phyloP scores from a whole-genome alignment of 2,329 filamentous ascomycete genomes.

The Mycosphaerelloides madeirae region DNA sequence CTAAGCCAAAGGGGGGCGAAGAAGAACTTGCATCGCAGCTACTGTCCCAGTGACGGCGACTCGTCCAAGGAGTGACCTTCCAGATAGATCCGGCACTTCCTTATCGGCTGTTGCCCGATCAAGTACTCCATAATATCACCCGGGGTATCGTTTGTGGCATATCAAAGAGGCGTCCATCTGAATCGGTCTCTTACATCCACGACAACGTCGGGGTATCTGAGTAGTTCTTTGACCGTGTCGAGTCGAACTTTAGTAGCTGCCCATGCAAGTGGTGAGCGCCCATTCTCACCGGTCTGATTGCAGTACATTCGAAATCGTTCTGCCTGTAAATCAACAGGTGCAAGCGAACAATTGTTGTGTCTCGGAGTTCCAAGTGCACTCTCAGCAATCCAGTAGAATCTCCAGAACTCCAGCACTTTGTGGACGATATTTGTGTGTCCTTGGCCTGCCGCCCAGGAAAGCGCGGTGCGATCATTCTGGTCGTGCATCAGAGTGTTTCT shows the following conservation, averaged over 20 bases:
- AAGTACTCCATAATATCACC: neutral
- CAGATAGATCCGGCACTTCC: neutral
- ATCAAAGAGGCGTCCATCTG: neutral
- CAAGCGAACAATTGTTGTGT: neutral
- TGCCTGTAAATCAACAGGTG: neutral
- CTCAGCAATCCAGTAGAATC: neutral
- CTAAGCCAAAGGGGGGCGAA: too few relatives aligned
- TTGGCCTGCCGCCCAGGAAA: neutral
- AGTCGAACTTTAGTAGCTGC: neutral
- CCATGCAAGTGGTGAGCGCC: neutral
- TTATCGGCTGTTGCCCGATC: neutral
- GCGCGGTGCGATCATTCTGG: neutral
- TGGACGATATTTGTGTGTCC: neutral
- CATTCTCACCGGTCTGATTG: neutral
- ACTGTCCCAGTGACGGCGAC: neutral
- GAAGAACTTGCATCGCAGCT: neutral
- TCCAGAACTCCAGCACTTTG: neutral
- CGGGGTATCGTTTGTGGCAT: neutral
- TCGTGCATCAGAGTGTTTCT: too few relatives aligned
- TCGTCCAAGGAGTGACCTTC: neutral
- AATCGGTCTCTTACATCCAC: neutral
- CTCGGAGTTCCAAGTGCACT: too few relatives aligned
- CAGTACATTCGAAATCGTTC: neutral
- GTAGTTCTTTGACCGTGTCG: neutral
- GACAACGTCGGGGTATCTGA: neutral